phyloP scores from a whole-genome alignment of 2,329 filamentous ascomycete species.

The Didymella lethalis region DNA sequence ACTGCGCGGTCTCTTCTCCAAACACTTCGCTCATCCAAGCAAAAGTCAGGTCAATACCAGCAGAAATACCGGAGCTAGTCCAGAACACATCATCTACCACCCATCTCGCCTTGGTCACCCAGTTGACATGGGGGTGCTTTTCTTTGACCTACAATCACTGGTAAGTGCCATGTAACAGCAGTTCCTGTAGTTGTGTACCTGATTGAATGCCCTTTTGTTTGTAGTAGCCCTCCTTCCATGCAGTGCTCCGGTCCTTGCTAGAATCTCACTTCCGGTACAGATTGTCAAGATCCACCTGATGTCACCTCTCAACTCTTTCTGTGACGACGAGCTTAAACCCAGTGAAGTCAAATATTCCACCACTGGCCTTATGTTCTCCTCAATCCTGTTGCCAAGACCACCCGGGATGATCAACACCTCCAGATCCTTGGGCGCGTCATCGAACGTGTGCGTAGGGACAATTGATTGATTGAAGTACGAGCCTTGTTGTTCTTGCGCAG shows the following conservation, averaged over 20 bases:
- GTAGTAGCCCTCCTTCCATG: conserved; percentile 69
- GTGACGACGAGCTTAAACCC: conserved; percentile 58
- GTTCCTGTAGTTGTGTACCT: conserved; percentile 26
- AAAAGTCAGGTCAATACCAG: conserved; percentile 68
- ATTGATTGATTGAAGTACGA: conserved; percentile 50
- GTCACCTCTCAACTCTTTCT: conserved; percentile 30
- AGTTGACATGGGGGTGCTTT: conserved; percentile 62
- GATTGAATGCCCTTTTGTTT: conserved; percentile 67
- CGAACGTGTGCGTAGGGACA: conserved; percentile 64
- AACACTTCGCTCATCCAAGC: conserved; percentile 65
- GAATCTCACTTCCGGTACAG: conserved; percentile 69
- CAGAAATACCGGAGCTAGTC: conserved; percentile 69
- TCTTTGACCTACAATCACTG: conserved; percentile 49
- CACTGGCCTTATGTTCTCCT: conserved; percentile 45
- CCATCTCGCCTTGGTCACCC: conserved; percentile 70
- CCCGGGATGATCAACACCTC: conserved; percentile 74
- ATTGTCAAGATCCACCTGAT: conserved; percentile 68
- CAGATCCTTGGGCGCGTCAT: conserved; percentile 57
- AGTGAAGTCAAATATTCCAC: conserved; percentile 41
- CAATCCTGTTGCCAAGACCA: conserved; percentile 58
- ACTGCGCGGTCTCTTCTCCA: conserved; percentile 60
- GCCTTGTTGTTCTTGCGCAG: conserved; percentile 17
- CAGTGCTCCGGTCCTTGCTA: conserved; percentile 66
- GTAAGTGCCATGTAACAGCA: conserved; percentile 4
- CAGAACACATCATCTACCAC: conserved; percentile 71